Evolutionary conservation across 495 filamentous ascomycete genomes (phyloP).

Genomic region (Neurospora africana): DNA sequence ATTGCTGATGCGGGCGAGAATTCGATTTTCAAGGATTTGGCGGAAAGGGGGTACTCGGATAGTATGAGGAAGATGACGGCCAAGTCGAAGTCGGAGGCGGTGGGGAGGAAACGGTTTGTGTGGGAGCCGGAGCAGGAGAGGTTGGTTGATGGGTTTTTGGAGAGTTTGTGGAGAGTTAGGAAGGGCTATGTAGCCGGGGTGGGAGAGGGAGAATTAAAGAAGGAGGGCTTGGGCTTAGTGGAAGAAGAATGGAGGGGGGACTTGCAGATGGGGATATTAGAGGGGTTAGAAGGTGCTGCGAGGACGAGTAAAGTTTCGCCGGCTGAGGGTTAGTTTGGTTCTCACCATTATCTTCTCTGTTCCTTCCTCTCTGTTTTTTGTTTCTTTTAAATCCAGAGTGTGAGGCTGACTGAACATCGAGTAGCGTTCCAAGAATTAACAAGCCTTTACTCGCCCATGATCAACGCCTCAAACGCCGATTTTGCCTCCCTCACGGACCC

Average conservation of each 20-base stretch:
- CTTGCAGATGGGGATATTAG: neutral
- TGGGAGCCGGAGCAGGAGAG: slow-evolving; percentile 10
- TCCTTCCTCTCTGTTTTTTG: neutral
- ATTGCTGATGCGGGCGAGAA: slow-evolving; percentile 30
- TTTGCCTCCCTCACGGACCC: slow-evolving; percentile 36
- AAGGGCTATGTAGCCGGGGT: too few relatives aligned
- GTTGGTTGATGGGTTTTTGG: slow-evolving; percentile 19
- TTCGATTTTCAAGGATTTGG: slow-evolving; percentile 29
- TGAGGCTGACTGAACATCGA: neutral
- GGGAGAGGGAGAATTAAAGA: too few relatives aligned
- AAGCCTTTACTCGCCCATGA: slow-evolving; percentile 10
- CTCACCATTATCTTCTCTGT: neutral
- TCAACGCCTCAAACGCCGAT: slow-evolving; percentile 22
- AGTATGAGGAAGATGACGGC: slow-evolving; percentile 8
- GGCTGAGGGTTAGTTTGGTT: slow-evolving; percentile 14
- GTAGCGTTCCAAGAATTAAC: slow-evolving; percentile 16
- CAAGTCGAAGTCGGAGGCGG: neutral
- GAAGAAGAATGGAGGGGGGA: neutral
- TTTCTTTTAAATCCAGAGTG: neutral
- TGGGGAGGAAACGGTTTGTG: neutral
- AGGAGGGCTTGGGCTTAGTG: neutral
- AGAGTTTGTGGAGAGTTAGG: neutral
- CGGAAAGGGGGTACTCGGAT: slow-evolving; percentile 15
- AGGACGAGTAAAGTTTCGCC: slow-evolving; percentile 10
- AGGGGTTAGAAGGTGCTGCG: neutral